These are phyloP conservation scores for Hypoxylon subgilvum DNA, from an alignment of 495 filamentous ascomycete species.

Conservation along the genomic window DNA sequence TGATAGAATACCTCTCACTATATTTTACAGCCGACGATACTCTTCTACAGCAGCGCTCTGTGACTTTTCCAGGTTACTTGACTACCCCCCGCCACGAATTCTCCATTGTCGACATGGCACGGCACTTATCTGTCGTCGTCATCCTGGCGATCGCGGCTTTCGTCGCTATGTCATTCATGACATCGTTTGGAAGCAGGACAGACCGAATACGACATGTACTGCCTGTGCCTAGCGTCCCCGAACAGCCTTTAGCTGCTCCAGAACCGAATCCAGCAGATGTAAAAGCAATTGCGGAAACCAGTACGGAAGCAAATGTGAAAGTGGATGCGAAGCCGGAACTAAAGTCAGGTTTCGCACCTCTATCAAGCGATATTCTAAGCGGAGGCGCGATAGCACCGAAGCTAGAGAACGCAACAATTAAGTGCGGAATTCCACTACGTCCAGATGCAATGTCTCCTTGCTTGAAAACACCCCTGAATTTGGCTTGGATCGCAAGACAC, in stretches of 20 bases:
- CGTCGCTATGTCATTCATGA: conserved; percentile 37
- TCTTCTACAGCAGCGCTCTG: too few species aligned
- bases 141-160: conserved; percentile 40
- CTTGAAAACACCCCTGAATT: too few species aligned
- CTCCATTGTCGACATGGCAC: conserved; percentile 29
- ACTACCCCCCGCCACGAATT: too few species aligned
- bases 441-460: too few species aligned
- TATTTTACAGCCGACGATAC: too few species aligned
- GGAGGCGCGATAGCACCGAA: conserved; percentile 87
- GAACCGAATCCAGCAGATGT: conserved; percentile 2
- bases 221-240: conserved; percentile 7
- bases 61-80: too few species aligned
- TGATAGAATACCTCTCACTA: too few species aligned
- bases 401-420: conserved; percentile 89
- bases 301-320: neutral
- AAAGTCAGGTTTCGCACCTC: conserved; percentile 34
- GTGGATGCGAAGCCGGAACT: conserved; percentile 1
- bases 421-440: conserved; percentile 58
- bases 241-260: conserved; percentile 11
- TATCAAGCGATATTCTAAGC: conserved; percentile 57
- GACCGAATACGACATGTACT: conserved; percentile 28
- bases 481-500: neutral
- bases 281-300: neutral
- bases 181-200: conserved; percentile 30
- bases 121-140: conserved; percentile 40